Base-by-base conservation (phyloP, 768 basidiomycete species). In the Termitomyces bulborhizus region DNA sequence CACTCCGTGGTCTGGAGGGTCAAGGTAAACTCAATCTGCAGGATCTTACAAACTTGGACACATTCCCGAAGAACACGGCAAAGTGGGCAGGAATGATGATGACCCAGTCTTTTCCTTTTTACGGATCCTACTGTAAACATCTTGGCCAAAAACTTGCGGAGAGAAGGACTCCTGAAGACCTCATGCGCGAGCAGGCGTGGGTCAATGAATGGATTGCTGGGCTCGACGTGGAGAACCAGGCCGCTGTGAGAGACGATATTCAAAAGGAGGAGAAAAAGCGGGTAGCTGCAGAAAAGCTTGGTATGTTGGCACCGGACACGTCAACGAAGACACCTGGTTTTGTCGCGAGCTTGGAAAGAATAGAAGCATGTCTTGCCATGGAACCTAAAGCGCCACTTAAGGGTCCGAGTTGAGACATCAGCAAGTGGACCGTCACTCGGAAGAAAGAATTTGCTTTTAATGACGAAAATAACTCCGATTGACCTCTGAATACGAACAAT, bases 301-400 rank as follows among this genome's bases (percentile, higher is more conserved):
- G 73, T 74, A 59, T 34, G 50, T 32, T 1, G 36, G 13, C 2
- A 65, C 68, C 32, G 66, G 66, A 47, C 61, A 69, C 49, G 58
- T 57, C 43, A 64, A 66, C 54, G 60, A 63, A 53, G 57, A 58
- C 5, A 62, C 37, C 61, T 66, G 39, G 64, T 59, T 13, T 55
- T 70, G n/a, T 58, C 67, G 4, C 61, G 62, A 12, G 64, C 65
- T 32, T 76, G 71, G 72, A 75, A 73, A 59, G 68, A 72, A n/a
- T 74, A 76, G n/a, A n/a, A n/a, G n/a, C 63, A 5, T 64, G 64
- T 39, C 52, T 70, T 26, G 15, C 58, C 15, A 50, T 29, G 0
- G 58, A 53, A 32, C 70, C 71, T 1, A 68, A 51, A 24, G 48
- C 51, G 12, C 73, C 69, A 1, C 40, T 69, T 46, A 59, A 55